Percentiles rank a stretch among this genome's conserved stretches.
These are phyloP conservation scores for Fusarium azukiicola DNA, from an alignment of 2,329 filamentous ascomycete species.

Conservation along the genomic window DNA sequence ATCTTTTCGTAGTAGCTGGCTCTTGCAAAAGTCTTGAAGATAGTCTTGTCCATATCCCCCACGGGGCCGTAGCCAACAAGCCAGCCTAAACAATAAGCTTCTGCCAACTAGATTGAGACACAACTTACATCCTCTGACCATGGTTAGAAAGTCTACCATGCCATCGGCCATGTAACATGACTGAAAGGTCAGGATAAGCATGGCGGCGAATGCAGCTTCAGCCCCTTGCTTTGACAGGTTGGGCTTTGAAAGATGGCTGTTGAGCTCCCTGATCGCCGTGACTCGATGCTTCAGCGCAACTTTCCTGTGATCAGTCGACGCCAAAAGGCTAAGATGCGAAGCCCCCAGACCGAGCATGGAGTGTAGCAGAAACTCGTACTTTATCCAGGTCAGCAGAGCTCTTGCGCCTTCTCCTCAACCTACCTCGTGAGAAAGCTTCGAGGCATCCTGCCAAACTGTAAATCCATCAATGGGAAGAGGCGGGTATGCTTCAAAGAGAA, in stretches of 20 bases:
- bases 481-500: slow-evolving; percentile 69
- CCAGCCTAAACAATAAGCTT: slow-evolving; percentile 47
- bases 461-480: slow-evolving; percentile 62
- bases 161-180: slow-evolving; percentile 64
- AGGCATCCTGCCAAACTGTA: slow-evolving; percentile 62
- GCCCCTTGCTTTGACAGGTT: slow-evolving; percentile 55
- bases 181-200: slow-evolving; percentile 63
- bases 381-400: not conserved
- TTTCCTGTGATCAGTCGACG: slow-evolving; percentile 47
- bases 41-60: slow-evolving; percentile 43
- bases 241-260: slow-evolving; percentile 57
- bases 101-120: slow-evolving; percentile 4
- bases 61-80: slow-evolving; percentile 51
- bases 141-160: slow-evolving; percentile 63
- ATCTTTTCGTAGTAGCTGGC: slow-evolving; percentile 56
- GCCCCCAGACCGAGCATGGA: slow-evolving; percentile 66
- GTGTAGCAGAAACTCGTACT: slow-evolving; percentile 67
- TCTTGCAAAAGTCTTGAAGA: slow-evolving; percentile 53
- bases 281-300: slow-evolving; percentile 62
- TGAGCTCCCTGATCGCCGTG: slow-evolving; percentile 61
- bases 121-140: slow-evolving; percentile 62
- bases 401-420: not conserved
- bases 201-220: slow-evolving; percentile 63
- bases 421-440: slow-evolving; percentile 63
- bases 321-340: slow-evolving; percentile 60